Conservation (phyloP, 148 eudicot species). For the Cornus kousa region DNA sequence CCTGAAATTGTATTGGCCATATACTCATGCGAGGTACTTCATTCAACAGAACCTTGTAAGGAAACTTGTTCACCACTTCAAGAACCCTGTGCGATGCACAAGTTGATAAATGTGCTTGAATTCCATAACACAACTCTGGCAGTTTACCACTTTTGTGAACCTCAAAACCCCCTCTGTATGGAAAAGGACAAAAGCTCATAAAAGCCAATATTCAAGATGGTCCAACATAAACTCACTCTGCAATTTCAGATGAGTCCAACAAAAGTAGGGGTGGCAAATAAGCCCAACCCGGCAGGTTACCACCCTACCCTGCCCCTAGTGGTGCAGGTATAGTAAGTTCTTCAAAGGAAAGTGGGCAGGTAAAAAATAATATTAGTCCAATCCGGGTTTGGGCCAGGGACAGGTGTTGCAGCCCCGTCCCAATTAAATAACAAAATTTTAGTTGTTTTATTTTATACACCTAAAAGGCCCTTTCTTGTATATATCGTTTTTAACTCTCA, state of each 20-base stretch:
- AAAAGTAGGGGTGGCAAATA: not conserved
- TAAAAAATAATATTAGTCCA: no score
- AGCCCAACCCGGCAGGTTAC: no score
- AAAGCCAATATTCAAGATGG: constrained; percentile 7
- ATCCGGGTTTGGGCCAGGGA: no score
- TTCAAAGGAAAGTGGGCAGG: no score
- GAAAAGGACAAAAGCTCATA: constrained; percentile 12
- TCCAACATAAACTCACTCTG: not conserved
- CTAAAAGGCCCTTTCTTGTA: no score
- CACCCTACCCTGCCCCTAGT: no score
- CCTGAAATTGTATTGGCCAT: constrained; percentile 92
- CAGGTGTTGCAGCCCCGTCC: no score
- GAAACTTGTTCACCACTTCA: constrained; percentile 66
- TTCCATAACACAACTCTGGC: constrained; percentile 54
- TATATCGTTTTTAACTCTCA: no score
- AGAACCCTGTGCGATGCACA: constrained; percentile 73
- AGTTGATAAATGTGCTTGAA: constrained; percentile 89
- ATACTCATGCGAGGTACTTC: constrained; percentile 71
- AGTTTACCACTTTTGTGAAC: constrained; percentile 52
- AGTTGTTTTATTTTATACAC: no score
- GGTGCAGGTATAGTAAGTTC: no score
- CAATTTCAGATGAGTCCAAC: not conserved
- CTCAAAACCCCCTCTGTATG: constrained; percentile 87
- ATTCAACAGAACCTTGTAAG: constrained; percentile 50
- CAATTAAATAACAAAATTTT: no score